phyloP scores from a whole-genome alignment of 495 filamentous ascomycete species.

The Apiosordaria backusii region DNA sequence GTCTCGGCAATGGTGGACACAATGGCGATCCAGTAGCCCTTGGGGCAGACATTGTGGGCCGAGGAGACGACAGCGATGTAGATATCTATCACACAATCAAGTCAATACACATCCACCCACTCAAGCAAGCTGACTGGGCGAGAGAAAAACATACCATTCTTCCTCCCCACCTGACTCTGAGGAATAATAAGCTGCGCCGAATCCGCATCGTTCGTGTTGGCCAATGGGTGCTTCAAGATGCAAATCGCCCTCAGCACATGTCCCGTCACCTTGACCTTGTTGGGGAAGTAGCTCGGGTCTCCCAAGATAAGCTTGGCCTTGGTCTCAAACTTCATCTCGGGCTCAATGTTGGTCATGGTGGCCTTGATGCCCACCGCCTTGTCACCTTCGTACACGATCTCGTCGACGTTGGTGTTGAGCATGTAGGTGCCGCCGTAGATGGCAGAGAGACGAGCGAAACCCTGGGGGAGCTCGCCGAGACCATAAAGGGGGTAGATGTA shows the following conservation, averaged over 20 bases:
- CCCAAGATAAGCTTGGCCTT: conserved; percentile 94
- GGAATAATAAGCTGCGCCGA: conserved; percentile 96
- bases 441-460: conserved; percentile 93
- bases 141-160: conserved; percentile 80
- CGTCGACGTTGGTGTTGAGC: conserved; percentile 91
- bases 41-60: conserved; percentile 96
- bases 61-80: conserved; percentile 96
- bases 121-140: no score
- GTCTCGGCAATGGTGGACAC: conserved; percentile 96
- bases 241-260: conserved; percentile 95
- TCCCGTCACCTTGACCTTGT: conserved; percentile 79
- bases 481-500: conserved; percentile 99
- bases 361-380: conserved; percentile 94
- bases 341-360: conserved; percentile 82
- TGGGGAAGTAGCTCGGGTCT: conserved; percentile 94
- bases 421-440: conserved; percentile 99
- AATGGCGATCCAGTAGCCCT: conserved; percentile 98
- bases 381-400: conserved; percentile 73
- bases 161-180: conserved; percentile 91
- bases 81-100: conserved; percentile 76
- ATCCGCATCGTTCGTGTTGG: conserved; percentile 79
- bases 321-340: conserved; percentile 90
- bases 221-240: conserved; percentile 92
- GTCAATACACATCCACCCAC: neutral
- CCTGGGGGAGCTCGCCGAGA: conserved; percentile 94